Evolutionary conservation across 495 filamentous ascomycete genomes (phyloP).

Genomic region (Hapsidospora chrysogenum): DNA sequence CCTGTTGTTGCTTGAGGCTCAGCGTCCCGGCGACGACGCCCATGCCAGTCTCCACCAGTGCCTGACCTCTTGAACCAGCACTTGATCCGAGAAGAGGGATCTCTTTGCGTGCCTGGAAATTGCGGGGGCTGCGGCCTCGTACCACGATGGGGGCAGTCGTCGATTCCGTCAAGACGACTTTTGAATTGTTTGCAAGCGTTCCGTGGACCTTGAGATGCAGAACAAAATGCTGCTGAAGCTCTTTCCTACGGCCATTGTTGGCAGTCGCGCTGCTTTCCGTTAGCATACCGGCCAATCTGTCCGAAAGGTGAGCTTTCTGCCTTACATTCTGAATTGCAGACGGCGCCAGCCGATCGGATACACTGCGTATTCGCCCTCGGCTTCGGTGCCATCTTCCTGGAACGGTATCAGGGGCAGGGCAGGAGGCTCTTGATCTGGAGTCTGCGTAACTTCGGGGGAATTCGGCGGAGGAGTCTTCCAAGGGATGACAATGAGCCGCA

Average conservation of each 20-base stretch:
- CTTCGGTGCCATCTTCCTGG: slow-evolving; percentile 49
- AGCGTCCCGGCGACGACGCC: slow-evolving; percentile 29
- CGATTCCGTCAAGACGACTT: slow-evolving; percentile 51
- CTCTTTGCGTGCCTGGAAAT: slow-evolving; percentile 65
- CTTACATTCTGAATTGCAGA: slow-evolving; percentile 68
- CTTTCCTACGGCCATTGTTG: slow-evolving; percentile 61
- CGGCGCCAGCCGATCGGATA: slow-evolving; percentile 84
- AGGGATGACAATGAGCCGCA: slow-evolving; percentile 85
- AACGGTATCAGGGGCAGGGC: slow-evolving; percentile 62
- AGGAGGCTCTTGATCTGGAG: slow-evolving; percentile 36
- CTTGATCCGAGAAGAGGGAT: slow-evolving; percentile 56
- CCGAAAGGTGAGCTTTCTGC: no score
- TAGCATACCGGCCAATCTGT: slow-evolving; percentile 7
- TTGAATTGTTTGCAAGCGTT: slow-evolving; percentile 50
- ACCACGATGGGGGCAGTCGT: slow-evolving; percentile 64
- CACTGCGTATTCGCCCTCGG: slow-evolving; percentile 52
- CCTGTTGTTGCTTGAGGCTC: slow-evolving; percentile 30
- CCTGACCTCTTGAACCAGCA: slow-evolving; percentile 45
- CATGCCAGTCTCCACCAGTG: slow-evolving; percentile 26
- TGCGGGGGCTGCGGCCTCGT: slow-evolving; percentile 59
- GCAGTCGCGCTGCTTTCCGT: slow-evolving; percentile 31
- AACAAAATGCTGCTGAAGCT: slow-evolving; percentile 70
- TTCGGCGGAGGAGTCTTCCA: slow-evolving; percentile 86
- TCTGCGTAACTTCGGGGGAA: slow-evolving; percentile 37
- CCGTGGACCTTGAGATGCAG: slow-evolving; percentile 58